Evolutionary conservation across 139 green algal species (phyloP).

Genomic region (Volvox reticuliferus): DNA sequence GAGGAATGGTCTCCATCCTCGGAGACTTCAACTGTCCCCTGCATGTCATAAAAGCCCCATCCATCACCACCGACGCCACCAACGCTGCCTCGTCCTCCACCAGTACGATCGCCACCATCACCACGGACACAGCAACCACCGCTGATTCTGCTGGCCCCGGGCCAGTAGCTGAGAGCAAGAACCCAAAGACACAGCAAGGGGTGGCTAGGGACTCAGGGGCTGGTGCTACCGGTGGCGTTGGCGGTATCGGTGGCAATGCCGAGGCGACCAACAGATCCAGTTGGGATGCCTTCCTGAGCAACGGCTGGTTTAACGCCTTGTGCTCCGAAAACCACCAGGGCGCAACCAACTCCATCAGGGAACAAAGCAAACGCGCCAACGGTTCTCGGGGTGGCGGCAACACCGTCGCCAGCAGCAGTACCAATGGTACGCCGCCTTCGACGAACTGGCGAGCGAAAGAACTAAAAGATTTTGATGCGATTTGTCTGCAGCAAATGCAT

Average conservation of each 20-base stretch:
- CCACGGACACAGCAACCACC: background rate
- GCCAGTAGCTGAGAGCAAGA: background rate
- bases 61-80: background rate
- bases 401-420: background rate
- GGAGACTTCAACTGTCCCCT: constrained; percentile 46
- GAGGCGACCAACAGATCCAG: background rate
- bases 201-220: background rate
- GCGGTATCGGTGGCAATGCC: background rate
- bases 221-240: no score
- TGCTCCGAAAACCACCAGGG: no score
- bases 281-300: constrained; percentile 22
- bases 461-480: background rate
- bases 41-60: no score
- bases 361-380: background rate
- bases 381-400: background rate
- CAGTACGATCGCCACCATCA: background rate
- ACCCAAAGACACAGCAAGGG: background rate
- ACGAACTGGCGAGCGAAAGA: constrained; percentile 31
- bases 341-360: no score
- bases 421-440: background rate
- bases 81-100: background rate
- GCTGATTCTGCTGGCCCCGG: background rate
- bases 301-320: constrained; percentile 36
- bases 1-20: background rate
- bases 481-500: background rate